phyloP scores from a whole-genome alignment of 176 grass and related monocot species.

The Hordeum marinum region DNA sequence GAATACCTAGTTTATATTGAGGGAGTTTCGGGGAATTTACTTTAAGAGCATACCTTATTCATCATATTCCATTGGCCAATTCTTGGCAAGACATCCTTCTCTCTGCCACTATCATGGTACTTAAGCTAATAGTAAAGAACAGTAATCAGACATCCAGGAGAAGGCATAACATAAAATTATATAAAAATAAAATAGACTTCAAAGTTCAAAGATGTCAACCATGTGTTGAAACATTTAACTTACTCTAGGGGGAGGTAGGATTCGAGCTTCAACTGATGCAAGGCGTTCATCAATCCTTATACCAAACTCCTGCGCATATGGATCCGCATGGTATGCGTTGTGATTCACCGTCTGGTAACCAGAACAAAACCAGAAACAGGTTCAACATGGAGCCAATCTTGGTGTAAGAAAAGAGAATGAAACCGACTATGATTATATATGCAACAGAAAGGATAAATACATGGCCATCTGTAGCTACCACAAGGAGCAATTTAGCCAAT shows the following conservation, averaged over 20 bases:
- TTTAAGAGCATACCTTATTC: conserved; percentile 52
- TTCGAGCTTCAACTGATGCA: conserved; percentile 64
- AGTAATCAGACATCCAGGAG: background rate
- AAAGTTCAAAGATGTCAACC: background rate
- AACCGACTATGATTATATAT: background rate
- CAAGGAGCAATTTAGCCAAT: background rate
- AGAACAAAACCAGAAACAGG: background rate
- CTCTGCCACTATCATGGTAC: conserved; percentile 63
- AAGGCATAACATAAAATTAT: background rate
- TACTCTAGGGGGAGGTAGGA: conserved; percentile 64
- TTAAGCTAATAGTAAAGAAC: conserved; percentile 46
- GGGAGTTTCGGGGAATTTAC: background rate
- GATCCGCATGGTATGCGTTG: conserved; percentile 62
- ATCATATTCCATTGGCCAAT: conserved; percentile 75
- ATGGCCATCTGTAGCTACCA: background rate
- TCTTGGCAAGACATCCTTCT: conserved; percentile 64
- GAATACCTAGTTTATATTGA: background rate
- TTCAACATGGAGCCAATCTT: background rate
- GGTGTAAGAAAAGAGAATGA: background rate
- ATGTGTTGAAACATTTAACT: conserved; percentile 16
- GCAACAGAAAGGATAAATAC: background rate
- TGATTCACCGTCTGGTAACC: conserved; percentile 61
- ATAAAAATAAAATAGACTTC: background rate
- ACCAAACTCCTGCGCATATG: conserved; percentile 73
- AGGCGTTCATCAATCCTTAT: conserved; percentile 56